Evolutionary conservation across 495 filamentous ascomycete genomes (phyloP).

Genomic region (Penicillium flavigenum): DNA sequence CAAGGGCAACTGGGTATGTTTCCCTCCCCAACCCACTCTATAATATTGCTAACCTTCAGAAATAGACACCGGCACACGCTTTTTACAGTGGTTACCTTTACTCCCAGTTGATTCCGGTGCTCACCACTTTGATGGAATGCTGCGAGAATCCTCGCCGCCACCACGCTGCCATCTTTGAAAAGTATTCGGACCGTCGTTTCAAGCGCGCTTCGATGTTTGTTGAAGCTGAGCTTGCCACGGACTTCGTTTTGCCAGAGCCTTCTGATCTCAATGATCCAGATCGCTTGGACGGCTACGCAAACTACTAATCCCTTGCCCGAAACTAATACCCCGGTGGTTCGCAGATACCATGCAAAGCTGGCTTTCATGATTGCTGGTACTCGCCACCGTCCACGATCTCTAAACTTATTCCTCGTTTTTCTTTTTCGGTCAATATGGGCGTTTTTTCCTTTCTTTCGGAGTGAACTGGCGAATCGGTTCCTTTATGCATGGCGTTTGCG

Average conservation of each 20-base stretch:
- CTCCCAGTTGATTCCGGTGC: conserved; percentile 72
- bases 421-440: conserved; percentile 13
- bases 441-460: conserved; percentile 15
- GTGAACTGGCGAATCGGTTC: conserved; percentile 20
- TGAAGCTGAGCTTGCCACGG: conserved; percentile 64
- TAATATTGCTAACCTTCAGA: conserved; percentile 30
- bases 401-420: conserved; percentile 15
- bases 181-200: conserved; percentile 81
- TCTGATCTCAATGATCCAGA: conserved; percentile 18
- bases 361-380: not conserved
- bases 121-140: conserved; percentile 78
- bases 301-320: conserved; percentile 21
- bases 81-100: conserved; percentile 93
- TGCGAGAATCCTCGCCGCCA: conserved; percentile 78
- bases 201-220: conserved; percentile 80
- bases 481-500: conserved; percentile 24
- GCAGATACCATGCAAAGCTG: conserved; percentile 9
- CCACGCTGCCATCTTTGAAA: conserved; percentile 83
- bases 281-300: conserved; percentile 22
- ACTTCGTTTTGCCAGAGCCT: conserved; percentile 40
- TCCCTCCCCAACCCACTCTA: conserved; percentile 3
- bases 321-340: conserved; percentile 2
- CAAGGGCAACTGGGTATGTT: conserved; percentile 89
- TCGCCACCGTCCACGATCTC: conserved; percentile 6
- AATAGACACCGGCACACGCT: conserved; percentile 74